Evolutionary conservation across 2,329 filamentous ascomycete genomes (phyloP).

Genomic region (Whalleya microplaca): DNA sequence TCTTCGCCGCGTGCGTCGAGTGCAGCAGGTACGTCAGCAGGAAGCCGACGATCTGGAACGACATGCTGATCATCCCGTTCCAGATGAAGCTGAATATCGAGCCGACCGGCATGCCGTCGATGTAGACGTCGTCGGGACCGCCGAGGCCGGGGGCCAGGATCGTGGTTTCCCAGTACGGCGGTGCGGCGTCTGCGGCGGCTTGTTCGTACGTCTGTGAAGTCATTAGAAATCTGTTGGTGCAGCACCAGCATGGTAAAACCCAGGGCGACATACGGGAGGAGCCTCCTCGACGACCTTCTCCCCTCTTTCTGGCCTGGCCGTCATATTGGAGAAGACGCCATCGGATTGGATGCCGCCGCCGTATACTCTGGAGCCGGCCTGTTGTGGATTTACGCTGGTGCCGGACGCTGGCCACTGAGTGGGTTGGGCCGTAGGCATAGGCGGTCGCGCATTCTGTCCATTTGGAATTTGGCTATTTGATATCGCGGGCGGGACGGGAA

Average conservation of each 20-base stretch:
- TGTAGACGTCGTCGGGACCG: slow-evolving; percentile 92
- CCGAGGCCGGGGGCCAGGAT: slow-evolving; percentile 91
- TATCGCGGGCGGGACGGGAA: slow-evolving; percentile 29
- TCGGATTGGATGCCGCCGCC: slow-evolving; percentile 82
- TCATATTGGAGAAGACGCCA: slow-evolving; percentile 94
- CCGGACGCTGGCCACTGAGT: slow-evolving; percentile 37
- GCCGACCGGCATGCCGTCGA: slow-evolving; percentile 92
- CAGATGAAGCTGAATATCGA: slow-evolving; percentile 86
- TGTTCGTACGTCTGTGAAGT: slow-evolving; percentile 87
- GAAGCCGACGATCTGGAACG: slow-evolving; percentile 96
- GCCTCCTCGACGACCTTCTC: slow-evolving; percentile 80
- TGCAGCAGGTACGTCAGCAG: slow-evolving; percentile 96
- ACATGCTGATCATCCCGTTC: slow-evolving; percentile 97
- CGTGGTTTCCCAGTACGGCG: slow-evolving; percentile 98
- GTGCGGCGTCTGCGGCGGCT: slow-evolving; percentile 92
- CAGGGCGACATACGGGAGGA: slow-evolving; percentile 74
- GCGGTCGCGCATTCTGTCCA: slow-evolving; percentile 20
- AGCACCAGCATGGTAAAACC: background rate
- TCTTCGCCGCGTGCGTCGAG: slow-evolving; percentile 97
- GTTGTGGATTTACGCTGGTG: slow-evolving; percentile 25
- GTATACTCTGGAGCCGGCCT: slow-evolving; percentile 58
- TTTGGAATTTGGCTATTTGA: slow-evolving; percentile 21
- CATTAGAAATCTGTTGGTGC: slow-evolving; percentile 33
- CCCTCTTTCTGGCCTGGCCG: slow-evolving; percentile 83
- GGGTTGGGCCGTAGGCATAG: slow-evolving; percentile 19